These are phyloP conservation scores for Sonneratia alba DNA, from an alignment of 345 rosid species.

Conservation along the genomic window DNA sequence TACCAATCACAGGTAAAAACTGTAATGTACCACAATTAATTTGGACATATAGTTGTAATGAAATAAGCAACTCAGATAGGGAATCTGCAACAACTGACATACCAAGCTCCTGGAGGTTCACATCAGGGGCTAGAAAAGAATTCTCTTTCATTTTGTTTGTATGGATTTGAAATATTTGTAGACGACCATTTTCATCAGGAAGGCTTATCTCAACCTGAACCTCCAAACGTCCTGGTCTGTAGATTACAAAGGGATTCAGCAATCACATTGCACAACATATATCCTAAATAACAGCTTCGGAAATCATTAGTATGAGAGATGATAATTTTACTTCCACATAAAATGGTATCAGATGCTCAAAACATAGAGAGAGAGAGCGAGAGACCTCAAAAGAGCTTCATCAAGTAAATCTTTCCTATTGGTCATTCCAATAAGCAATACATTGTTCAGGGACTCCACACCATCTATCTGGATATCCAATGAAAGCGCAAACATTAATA, in stretches of 20 bases:
- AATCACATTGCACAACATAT: neutral
- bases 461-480: constrained; percentile 83
- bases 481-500: neutral
- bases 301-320: neutral
- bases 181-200: constrained; percentile 96
- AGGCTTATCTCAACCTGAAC: constrained; percentile 99
- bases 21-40: neutral
- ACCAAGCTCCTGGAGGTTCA: constrained; percentile 88
- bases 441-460: constrained; percentile 97
- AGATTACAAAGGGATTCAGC: constrained; percentile 10
- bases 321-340: neutral
- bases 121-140: constrained; percentile 84
- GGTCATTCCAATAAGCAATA: constrained; percentile 99
- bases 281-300: neutral
- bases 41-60: neutral
- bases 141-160: constrained; percentile 97
- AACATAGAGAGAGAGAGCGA: constrained; percentile 8
- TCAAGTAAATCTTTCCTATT: constrained; percentile 98
- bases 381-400: constrained; percentile 91
- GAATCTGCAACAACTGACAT: constrained; percentile 14
- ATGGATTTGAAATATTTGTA: constrained; percentile 95
- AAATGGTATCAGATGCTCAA: neutral
- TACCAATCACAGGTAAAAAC: neutral
- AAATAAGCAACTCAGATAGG: neutral
- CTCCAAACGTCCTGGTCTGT: constrained; percentile 94